phyloP scores from a whole-genome alignment of 768 basidiomycete species.

The Steccherinum ochraceum region DNA sequence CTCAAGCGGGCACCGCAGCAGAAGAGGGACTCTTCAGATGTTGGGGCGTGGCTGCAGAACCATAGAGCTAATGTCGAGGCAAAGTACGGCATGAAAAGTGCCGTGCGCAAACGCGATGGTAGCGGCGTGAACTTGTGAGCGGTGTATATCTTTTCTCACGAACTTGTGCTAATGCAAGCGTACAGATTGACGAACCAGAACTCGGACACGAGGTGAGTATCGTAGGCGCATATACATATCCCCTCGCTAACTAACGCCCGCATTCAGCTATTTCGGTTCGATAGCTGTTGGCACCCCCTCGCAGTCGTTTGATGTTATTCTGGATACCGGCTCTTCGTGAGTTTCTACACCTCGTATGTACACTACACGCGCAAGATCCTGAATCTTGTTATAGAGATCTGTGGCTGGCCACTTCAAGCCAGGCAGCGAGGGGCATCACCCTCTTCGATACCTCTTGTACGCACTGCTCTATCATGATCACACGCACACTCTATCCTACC shows the following conservation, averaged over 20 bases:
- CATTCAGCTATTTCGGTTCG: constrained; percentile 64
- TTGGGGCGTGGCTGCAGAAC: constrained; percentile 14
- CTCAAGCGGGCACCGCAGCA: constrained; percentile 2
- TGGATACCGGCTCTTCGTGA: constrained; percentile 86
- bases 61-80: constrained; percentile 20
- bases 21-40: background rate
- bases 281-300: constrained; percentile 82
- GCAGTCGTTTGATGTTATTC: constrained; percentile 71
- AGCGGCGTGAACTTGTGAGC: constrained; percentile 14
- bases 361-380: constrained; percentile 1
- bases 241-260: constrained; percentile 8
- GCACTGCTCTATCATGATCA: constrained; percentile 1
- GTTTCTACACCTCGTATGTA: too few relatives aligned
- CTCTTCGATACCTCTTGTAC: constrained; percentile 8
- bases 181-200: constrained; percentile 63
- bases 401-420: constrained; percentile 9
- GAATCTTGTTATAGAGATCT: constrained; percentile 5
- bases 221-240: background rate
- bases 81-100: constrained; percentile 22
- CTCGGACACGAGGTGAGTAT: constrained; percentile 55
- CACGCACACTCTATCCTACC: background rate
- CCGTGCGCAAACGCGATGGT: constrained; percentile 15
- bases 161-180: too few relatives aligned
- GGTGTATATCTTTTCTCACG: too few relatives aligned
- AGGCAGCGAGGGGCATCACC: constrained; percentile 3